Evolutionary conservation across 345 rosid species (phyloP).

Genomic region (Capsella bursapastoris): DNA sequence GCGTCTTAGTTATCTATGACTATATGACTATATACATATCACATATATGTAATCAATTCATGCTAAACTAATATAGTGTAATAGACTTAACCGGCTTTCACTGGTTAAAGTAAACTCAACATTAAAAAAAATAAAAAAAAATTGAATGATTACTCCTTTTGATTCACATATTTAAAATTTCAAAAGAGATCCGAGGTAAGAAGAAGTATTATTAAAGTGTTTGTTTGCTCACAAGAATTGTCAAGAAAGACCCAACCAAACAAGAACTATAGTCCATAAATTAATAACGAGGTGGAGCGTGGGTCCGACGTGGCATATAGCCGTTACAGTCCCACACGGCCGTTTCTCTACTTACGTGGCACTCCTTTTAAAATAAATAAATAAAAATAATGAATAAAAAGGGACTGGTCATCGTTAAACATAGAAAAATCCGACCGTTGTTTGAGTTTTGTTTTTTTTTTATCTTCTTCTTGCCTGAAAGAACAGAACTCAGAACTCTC

Average conservation of each 20-base stretch:
- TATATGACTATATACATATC: too few species aligned
- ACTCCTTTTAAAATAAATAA: slow-evolving; percentile 22
- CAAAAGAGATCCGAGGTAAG: slow-evolving; percentile 33
- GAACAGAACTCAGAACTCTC: slow-evolving; percentile 33
- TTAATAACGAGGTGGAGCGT: slow-evolving; percentile 38
- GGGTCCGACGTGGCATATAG: slow-evolving; percentile 47
- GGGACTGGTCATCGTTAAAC: slow-evolving; percentile 13
- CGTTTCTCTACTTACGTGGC: slow-evolving; percentile 41
- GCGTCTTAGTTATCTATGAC: too few species aligned
- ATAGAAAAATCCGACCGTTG: slow-evolving; percentile 46
- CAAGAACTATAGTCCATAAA: neutral
- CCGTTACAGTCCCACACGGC: slow-evolving; percentile 41
- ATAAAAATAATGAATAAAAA: neutral
- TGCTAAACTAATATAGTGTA: too few species aligned
- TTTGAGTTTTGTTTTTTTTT: slow-evolving; percentile 35
- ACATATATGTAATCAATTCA: too few species aligned
- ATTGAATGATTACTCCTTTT: slow-evolving; percentile 22
- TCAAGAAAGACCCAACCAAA: slow-evolving; percentile 13
- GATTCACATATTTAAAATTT: slow-evolving; percentile 11
- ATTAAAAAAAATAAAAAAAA: too few species aligned
- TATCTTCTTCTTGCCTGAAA: slow-evolving; percentile 43
- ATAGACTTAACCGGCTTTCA: too few species aligned
- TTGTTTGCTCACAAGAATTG: slow-evolving; percentile 11
- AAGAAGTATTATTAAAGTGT: neutral
- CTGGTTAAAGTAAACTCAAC: too few species aligned